Conservation (phyloP, 2,329 filamentous ascomycete genomes). For the Didymella pomorum region DNA sequence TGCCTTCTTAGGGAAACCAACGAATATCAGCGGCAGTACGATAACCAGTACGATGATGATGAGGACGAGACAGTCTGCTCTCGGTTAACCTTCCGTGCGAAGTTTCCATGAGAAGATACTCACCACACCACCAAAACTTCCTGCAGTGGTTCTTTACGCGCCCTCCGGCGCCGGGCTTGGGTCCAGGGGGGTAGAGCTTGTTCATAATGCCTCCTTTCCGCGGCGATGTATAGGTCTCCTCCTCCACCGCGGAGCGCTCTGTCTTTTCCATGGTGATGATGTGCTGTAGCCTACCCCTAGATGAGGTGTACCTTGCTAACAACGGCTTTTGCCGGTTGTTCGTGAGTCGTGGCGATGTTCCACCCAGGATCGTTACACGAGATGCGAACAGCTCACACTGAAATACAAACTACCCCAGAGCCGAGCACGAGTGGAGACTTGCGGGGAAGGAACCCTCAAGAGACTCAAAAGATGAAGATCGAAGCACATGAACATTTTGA, state of each 20-base stretch:
- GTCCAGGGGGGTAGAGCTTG: constrained; percentile 46
- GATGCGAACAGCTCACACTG: constrained; percentile 8
- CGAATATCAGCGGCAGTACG: constrained; percentile 66
- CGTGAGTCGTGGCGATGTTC: not conserved
- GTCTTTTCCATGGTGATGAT: constrained; percentile 36
- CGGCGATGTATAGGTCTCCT: constrained; percentile 30
- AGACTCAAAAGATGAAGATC: constrained; percentile 22
- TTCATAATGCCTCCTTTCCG: constrained; percentile 43
- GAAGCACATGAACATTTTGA: constrained; percentile 40
- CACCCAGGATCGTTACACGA: constrained; percentile 5
- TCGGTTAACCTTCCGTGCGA: constrained; percentile 12
- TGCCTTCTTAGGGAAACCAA: constrained; percentile 66
- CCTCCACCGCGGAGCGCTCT: constrained; percentile 17
- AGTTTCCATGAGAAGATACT: constrained; percentile 13
- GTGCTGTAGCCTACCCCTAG: not conserved
- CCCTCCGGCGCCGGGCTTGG: constrained; percentile 40
- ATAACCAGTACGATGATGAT: constrained; percentile 62
- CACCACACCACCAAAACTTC: constrained; percentile 52
- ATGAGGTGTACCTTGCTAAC: not conserved
- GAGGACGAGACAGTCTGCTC: constrained; percentile 57
- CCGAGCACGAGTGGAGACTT: constrained; percentile 24
- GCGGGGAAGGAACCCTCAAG: constrained; percentile 42
- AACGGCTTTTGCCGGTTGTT: not conserved
- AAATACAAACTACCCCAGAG: constrained; percentile 19
- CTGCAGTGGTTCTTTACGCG: constrained; percentile 49